Evolutionary conservation across 2,329 filamentous ascomycete genomes (phyloP).

Genomic region (Ilyonectria robusta): DNA sequence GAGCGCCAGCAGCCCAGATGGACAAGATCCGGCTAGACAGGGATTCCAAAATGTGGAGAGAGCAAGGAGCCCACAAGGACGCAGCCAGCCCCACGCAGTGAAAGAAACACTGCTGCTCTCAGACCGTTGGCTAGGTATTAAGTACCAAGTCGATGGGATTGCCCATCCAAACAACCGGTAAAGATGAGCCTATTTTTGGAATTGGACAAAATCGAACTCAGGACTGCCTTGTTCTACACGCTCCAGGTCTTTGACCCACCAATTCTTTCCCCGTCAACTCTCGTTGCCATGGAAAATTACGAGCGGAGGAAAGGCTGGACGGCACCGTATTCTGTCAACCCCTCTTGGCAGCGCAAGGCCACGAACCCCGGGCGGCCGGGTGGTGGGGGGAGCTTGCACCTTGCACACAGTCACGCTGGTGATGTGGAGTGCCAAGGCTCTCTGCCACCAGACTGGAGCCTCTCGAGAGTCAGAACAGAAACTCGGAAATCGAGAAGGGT

Average conservation of each 20-base stretch:
- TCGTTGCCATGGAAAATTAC: neutral
- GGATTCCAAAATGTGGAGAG: conserved; percentile 37
- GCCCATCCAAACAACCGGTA: neutral
- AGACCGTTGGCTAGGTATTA: conserved; percentile 3
- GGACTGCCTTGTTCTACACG: neutral
- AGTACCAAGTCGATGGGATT: conserved; percentile 3
- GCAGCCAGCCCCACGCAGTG: conserved; percentile 25
- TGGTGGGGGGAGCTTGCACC: conserved; percentile 28
- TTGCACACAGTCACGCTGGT: conserved; percentile 17
- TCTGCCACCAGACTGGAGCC: neutral
- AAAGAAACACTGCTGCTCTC: conserved; percentile 16
- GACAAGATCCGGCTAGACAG: conserved; percentile 35
- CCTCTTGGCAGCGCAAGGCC: conserved; percentile 15
- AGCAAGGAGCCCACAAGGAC: conserved; percentile 21
- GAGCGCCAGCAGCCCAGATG: conserved; percentile 29
- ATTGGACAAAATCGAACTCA: neutral
- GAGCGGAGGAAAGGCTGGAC: conserved; percentile 4
- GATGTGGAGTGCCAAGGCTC: conserved; percentile 27
- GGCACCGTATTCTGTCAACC: conserved; percentile 7
- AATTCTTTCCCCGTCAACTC: neutral
- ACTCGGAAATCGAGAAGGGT: conserved; percentile 16
- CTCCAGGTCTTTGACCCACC: neutral
- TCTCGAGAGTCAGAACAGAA: conserved; percentile 1
- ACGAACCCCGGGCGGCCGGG: conserved; percentile 21
- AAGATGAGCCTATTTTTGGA: neutral